Evolutionary conservation across 116 monocot species (phyloP), one percentile per base, ranked within the genome.

Genomic region (Dioscorea cayenensis): DNA sequence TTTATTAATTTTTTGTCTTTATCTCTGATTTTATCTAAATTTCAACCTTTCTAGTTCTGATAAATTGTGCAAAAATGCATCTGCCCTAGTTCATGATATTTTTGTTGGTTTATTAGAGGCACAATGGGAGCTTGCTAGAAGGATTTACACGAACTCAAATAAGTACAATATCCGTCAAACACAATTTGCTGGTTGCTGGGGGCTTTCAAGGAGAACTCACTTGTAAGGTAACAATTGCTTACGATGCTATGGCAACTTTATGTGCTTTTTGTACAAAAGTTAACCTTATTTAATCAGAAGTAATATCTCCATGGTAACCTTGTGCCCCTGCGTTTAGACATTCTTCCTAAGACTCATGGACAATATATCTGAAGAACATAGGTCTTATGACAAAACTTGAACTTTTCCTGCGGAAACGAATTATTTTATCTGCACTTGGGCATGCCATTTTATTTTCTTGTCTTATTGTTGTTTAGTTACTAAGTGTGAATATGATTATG

Each of bases 131-230:
- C 80, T 71, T 87, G 65, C 23, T 79, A 64, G 91, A 84, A 78
- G 91, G 90, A 43, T 83, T 91, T 73, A 74, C 77, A 7, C 52
- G 80, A 58, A 77, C 79, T 72, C 87, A 91, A 66, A 81, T 91
- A 64, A 91, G 87, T 35, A 91, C 91, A 29, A 80, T 91, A 66
- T 73, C 85, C 28, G 84, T 87, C 22, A 84, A 81, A 60, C 78
- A 91, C 63, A 82, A 78, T 61, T 77, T 91, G 28, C 66, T 91
- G 66, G 83, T 91, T 74, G 85, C 85, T 19, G 91, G 91, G 12
- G 91, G 91, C 43, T 91, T 91, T 51, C 91, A 91, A 61, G 87
- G 91, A 76, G 91, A 91, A 69, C 73, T 91, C 37, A 82, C 75
- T 63, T 85, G 84, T 69, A 91, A 91, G 85, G 87, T 84, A 66